These are phyloP conservation scores for Leucocoprinus leucothites DNA, from an alignment of 768 basidiomycete genomes.

Conservation along the genomic window DNA sequence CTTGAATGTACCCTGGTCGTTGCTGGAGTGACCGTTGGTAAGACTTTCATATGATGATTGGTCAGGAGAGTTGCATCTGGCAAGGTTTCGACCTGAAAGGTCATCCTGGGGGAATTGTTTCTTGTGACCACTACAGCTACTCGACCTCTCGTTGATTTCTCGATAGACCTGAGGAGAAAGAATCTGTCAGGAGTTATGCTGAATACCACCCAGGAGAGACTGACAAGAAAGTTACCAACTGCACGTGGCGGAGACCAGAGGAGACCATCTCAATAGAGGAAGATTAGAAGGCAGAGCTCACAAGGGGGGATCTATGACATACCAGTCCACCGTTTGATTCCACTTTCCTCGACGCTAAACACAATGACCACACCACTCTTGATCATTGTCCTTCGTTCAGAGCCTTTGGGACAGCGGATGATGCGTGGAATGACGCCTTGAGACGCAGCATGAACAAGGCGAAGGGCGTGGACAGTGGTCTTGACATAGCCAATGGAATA, in stretches of 20 bases:
- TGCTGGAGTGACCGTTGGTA: conserved; percentile 26
- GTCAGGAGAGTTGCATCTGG: conserved; percentile 40
- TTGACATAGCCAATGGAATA: conserved; percentile 81
- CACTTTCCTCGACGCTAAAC: conserved; percentile 85
- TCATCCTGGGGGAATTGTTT: conserved; percentile 52
- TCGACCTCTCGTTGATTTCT: conserved; percentile 69
- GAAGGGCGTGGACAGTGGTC: conserved; percentile 75
- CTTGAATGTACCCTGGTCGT: conserved; percentile 62
- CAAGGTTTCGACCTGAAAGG: conserved; percentile 31
- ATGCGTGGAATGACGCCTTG: conserved; percentile 79
- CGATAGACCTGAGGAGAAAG: conserved; percentile 62
- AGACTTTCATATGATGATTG: conserved; percentile 33
- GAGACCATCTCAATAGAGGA: conserved; percentile 42
- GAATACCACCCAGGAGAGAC: conserved; percentile 17
- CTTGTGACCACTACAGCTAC: conserved; percentile 49
- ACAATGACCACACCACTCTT: conserved; percentile 75
- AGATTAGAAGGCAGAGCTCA: conserved; percentile 16
- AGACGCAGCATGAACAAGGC: conserved; percentile 79
- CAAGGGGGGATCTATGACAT: conserved; percentile 14
- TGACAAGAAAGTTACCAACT: conserved; percentile 79
- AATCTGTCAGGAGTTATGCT: background rate
- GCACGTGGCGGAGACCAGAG: conserved; percentile 85
- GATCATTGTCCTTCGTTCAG: conserved; percentile 68
- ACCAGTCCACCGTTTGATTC: conserved; percentile 88
- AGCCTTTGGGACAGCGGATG: conserved; percentile 77